Evolutionary conservation across 169 alveolate genomes (phyloP).

Genomic region (Eimeria sp.): DNA sequence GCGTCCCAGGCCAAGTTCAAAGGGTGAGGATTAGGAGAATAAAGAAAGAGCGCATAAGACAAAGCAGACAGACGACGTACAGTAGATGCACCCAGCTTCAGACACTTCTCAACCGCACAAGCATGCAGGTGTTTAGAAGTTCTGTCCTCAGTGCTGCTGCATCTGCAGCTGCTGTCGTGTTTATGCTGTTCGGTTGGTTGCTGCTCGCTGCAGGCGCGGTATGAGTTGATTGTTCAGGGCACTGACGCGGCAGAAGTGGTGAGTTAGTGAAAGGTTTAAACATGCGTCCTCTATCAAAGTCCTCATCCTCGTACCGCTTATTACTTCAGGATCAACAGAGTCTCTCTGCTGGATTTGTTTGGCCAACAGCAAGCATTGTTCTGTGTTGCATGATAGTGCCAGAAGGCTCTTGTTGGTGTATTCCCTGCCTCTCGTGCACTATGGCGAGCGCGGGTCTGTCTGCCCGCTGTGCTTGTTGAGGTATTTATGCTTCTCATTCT

Average conservation of each 20-base stretch:
- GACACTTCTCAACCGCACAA: too few relatives aligned
- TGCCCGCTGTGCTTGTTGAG: too few relatives aligned
- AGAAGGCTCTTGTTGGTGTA: too few relatives aligned
- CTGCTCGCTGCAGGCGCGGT: conserved; percentile 25
- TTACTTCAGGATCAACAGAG: too few relatives aligned
- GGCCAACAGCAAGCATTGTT: not conserved
- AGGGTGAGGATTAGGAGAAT: not conserved
- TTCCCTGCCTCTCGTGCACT: too few relatives aligned
- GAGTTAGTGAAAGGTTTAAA: not conserved
- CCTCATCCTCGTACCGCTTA: not conserved
- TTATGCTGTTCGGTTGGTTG: not conserved
- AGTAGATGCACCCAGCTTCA: too few relatives aligned
- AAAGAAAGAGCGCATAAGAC: not conserved
- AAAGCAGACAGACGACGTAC: not conserved
- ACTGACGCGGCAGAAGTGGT: conserved; percentile 38
- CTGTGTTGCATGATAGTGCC: not conserved
- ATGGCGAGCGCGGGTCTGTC: too few relatives aligned
- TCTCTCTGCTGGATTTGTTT: too few relatives aligned
- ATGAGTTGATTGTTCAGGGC: conserved; percentile 75
- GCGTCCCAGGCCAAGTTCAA: conserved; percentile 73
- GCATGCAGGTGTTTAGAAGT: not conserved
- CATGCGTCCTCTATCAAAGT: too few relatives aligned
- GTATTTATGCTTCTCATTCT: not conserved
- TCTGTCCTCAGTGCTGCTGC: not conserved
- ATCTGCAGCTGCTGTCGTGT: not conserved